Evolutionary conservation across 768 basidiomycete genomes (phyloP).

Genomic region (Agaricus sinodeliciosus): DNA sequence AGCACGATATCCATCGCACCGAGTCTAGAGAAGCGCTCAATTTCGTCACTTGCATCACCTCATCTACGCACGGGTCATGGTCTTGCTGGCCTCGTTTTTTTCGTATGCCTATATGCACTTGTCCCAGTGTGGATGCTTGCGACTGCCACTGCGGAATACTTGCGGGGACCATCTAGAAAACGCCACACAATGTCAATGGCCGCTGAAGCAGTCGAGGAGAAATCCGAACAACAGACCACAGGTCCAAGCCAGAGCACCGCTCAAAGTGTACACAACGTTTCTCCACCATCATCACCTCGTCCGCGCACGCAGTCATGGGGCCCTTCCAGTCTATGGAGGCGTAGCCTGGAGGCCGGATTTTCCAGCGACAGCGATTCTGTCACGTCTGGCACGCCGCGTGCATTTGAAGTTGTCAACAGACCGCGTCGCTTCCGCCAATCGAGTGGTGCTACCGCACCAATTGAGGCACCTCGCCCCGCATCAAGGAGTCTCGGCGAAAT

Average conservation of each 20-base stretch:
- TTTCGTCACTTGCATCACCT: conserved; percentile 18
- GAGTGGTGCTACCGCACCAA: conserved; percentile 23
- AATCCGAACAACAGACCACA: conserved; percentile 21
- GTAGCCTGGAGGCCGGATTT: conserved; percentile 36
- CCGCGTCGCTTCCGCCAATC: conserved; percentile 28
- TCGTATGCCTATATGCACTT: conserved; percentile 50
- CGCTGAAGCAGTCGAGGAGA: conserved; percentile 23
- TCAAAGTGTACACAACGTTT: conserved; percentile 30
- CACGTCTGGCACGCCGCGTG: conserved; percentile 30
- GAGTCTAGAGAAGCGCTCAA: conserved; percentile 24
- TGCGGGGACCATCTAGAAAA: neutral
- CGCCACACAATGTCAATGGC: conserved; percentile 13
- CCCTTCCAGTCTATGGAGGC: conserved; percentile 32
- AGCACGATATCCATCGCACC: conserved; percentile 38
- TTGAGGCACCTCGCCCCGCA: conserved; percentile 24
- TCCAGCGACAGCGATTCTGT: conserved; percentile 41
- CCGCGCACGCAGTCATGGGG: conserved; percentile 47
- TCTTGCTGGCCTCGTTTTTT: conserved; percentile 58
- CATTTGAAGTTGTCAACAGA: conserved; percentile 50
- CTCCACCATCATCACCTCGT: conserved; percentile 36
- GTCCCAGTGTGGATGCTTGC: conserved; percentile 26
- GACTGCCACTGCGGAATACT: neutral
- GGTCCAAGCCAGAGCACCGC: conserved; percentile 24
- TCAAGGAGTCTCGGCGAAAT: conserved; percentile 61
- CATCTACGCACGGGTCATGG: conserved; percentile 58